Evolutionary conservation across 495 filamentous ascomycete genomes (phyloP), one percentile per base, ranked within the genome.

Genomic region (Lophium mytilinum): DNA sequence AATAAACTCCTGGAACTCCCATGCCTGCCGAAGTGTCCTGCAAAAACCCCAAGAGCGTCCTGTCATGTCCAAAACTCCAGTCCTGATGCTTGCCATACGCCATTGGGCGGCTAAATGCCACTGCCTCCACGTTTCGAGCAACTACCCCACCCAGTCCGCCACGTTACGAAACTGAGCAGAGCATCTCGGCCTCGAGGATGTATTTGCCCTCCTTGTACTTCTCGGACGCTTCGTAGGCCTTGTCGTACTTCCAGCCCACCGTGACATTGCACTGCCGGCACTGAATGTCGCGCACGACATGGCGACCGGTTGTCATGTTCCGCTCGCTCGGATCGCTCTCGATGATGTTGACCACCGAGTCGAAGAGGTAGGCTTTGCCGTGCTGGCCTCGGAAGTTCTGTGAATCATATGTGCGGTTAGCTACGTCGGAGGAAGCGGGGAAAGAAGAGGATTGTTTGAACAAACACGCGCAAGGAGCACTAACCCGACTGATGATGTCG

Each of bases 131-230:
- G 18, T 34, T 46, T 33, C 30, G 17, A 36, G 14, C 12, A 12
- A 12, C n/a, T n/a, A 55, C 51, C 9, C 1, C 3, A 14, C 10
- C 39, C 24, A 10, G 34, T 30, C 24, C 24, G 24, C 6, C 24
- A 30, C 36, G 41, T 65, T 50, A 71, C 18, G 57, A 70, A 49
- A 96, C 89, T 50, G 81, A 80, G 65, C 87, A 90, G 39, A 98
- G 77, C 55, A 97, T 71, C 75, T 96, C 92, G 39, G 87, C 89
- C 76, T 98, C 93, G 57, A 98, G 78, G 52, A 98, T 98, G 68
- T 87, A 98, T 73, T 96, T 96, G 40, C 89, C 90, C 75, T 98
- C 93, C 76, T 98, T 98, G 73, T 98, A 98, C 75, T 95, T 95
- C 80, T 98, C 92, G 56, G 75, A 81, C 45, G 73, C 65, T 79